Evolutionary conservation across 495 filamentous ascomycete genomes (phyloP).

Genomic region (Penicillium macrosclerotiorum): DNA sequence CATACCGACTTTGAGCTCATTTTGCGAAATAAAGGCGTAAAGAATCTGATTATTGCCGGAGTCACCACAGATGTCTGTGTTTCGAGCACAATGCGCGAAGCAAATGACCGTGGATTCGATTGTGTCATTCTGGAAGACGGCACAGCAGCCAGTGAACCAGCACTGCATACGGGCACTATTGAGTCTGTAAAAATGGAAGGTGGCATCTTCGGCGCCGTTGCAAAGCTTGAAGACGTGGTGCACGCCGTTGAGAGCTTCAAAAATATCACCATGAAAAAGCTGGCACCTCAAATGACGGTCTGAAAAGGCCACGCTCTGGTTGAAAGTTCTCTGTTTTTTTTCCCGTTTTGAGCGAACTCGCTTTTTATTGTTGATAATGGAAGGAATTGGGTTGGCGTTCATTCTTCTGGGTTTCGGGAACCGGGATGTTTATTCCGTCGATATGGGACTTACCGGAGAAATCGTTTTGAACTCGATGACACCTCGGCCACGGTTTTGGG

Average conservation of each 20-base stretch:
- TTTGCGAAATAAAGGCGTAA: conserved; percentile 60
- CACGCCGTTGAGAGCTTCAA: conserved; percentile 48
- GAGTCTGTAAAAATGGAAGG: conserved; percentile 57
- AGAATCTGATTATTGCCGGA: conserved; percentile 63
- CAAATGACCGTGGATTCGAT: conserved; percentile 72
- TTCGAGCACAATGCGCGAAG: conserved; percentile 65
- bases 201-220: conserved; percentile 56
- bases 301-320: too few relatives aligned
- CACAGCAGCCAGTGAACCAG: conserved; percentile 48
- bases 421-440: background rate
- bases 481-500: too few relatives aligned
- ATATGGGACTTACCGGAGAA: too few relatives aligned
- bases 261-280: conserved; percentile 42
- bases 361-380: conserved; percentile 9
- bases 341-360: conserved; percentile 13
- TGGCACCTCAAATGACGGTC: conserved; percentile 39
- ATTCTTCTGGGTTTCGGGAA: background rate
- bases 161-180: conserved; percentile 48
- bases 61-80: conserved; percentile 74
- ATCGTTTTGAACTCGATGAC: too few relatives aligned
- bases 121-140: conserved; percentile 58
- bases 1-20: conserved; percentile 63
- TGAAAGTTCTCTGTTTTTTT: conserved; percentile 5
- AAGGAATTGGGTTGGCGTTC: conserved; percentile 15
- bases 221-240: conserved; percentile 47